phyloP scores from a whole-genome alignment of 495 filamentous ascomycete genomes.

The Podospora didyma region DNA sequence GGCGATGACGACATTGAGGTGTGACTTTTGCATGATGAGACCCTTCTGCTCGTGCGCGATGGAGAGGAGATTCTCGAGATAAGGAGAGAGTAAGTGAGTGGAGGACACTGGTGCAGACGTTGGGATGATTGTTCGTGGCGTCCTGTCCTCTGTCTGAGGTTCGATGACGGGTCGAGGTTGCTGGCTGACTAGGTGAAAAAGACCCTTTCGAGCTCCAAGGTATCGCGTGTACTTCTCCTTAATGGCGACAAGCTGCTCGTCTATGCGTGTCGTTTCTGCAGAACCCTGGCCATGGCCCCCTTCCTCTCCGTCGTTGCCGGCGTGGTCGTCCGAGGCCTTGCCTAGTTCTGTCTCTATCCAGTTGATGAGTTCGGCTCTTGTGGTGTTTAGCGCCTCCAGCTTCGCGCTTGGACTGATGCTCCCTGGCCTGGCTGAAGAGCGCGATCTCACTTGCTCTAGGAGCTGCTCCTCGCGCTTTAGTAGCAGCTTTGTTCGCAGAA shows the following conservation, averaged over 20 bases:
- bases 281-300: neutral
- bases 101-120: slow-evolving; percentile 8
- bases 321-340: slow-evolving; percentile 45
- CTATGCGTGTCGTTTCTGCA: slow-evolving; percentile 34
- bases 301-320: slow-evolving; percentile 32
- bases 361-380: slow-evolving; percentile 60
- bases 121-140: slow-evolving; percentile 18
- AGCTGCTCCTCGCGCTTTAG: slow-evolving; percentile 59
- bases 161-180: slow-evolving; percentile 29
- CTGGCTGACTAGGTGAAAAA: slow-evolving; percentile 33
- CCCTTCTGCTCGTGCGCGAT: slow-evolving; percentile 60
- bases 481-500: slow-evolving; percentile 58
- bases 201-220: slow-evolving; percentile 38
- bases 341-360: slow-evolving; percentile 69
- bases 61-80: slow-evolving; percentile 50
- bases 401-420: slow-evolving; percentile 32
- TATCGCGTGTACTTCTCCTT: slow-evolving; percentile 48
- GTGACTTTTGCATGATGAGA: slow-evolving; percentile 60
- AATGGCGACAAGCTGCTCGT: slow-evolving; percentile 45
- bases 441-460: slow-evolving; percentile 52
- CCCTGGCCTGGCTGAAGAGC: slow-evolving; percentile 25
- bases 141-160: slow-evolving; percentile 18
- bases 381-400: slow-evolving; percentile 46
- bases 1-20: slow-evolving; percentile 52
- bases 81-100: slow-evolving; percentile 47